Base-by-base conservation (phyloP, 257 asterid genomes). In the Buddleja alternifolia region DNA sequence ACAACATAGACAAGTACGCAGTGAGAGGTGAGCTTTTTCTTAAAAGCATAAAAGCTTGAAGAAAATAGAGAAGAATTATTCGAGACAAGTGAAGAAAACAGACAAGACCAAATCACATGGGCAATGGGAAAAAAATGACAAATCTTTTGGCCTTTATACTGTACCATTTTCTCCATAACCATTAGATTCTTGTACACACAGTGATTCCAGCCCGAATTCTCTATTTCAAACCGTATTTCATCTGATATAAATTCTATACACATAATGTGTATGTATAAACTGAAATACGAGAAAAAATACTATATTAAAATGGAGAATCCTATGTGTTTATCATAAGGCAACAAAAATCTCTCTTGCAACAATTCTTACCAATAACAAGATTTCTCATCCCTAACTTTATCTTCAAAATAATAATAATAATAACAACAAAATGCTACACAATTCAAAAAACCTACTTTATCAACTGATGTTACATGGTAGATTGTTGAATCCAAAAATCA, bases 61-160 rank as follows among this genome's bases (percentile, higher is more conserved):
- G 74, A 73, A 81, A 72, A 40, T 50, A 72, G 58, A 63, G 75
- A 59, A 74, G 34, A 72, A 80, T 74, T 77, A 76, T 79, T 76
- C 82, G 50, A 84, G 75, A 75, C 67, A 79, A 57, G 41, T 61
- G 34, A 60, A 66, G 80, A 80, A 81, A 82, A 76, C 66, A 74
- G 83, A 80, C 85, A 80, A 78, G 75, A 65, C 59, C 76, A 53
- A 72, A 21, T 83, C 95, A 88, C 95, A 85, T 85, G 90, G 89
- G 79, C 71, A 75, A 62, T 64, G 67, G 72, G 82, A 78, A 60
- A 71, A 75, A 73, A 79, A 73, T 69, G 66, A 85, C 92, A 83
- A 83, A 77, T 76, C 42, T 67, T 51, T 61, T 65, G 68, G 69
- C 50, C 79, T 74, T 64, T 70, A 73, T 45, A 76, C 64, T 73